phyloP scores from a whole-genome alignment of 2,329 filamentous ascomycete genomes.

The Trichoderma sp. region DNA sequence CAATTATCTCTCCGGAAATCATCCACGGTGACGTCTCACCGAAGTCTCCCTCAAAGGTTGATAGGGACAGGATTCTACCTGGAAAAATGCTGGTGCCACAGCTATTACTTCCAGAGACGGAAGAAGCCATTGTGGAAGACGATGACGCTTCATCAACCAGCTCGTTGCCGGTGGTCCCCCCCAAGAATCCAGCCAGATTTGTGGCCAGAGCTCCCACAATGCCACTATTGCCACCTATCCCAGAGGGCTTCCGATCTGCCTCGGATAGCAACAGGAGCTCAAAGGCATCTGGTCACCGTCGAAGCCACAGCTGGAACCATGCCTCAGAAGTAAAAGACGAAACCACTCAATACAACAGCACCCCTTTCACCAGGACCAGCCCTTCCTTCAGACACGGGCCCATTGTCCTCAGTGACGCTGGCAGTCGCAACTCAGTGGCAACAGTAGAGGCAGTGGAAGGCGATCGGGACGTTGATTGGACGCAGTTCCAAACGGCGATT shows the following conservation, averaged over 20 bases:
- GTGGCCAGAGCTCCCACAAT: conserved; percentile 9
- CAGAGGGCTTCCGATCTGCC: conserved; percentile 24
- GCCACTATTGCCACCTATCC: conserved; percentile 28
- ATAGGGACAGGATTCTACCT: background rate
- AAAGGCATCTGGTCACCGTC: conserved; percentile 11
- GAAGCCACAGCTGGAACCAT: conserved; percentile 25
- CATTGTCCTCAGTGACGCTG: conserved; percentile 50
- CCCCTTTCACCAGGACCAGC: conserved; percentile 48
- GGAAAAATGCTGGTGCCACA: background rate
- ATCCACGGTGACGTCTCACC: conserved; percentile 14
- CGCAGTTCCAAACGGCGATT: conserved; percentile 64
- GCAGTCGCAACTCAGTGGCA: conserved; percentile 28
- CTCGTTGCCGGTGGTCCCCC: conserved; percentile 19
- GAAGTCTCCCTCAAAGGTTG: conserved; percentile 14
- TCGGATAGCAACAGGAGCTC: conserved; percentile 19
- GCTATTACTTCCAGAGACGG: background rate
- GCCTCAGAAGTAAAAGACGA: conserved; percentile 39
- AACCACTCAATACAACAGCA: conserved; percentile 48
- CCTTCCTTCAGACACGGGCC: conserved; percentile 54
- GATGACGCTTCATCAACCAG: conserved; percentile 4
- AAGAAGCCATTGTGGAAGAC: conserved; percentile 9
- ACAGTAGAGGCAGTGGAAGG: conserved; percentile 28
- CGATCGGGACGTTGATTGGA: conserved; percentile 59
- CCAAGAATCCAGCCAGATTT: conserved; percentile 27
- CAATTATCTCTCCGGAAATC: conserved; percentile 13